Conservation (phyloP, 1,284 basidiomycete genomes). For the Apiotrichum domesticum region DNA sequence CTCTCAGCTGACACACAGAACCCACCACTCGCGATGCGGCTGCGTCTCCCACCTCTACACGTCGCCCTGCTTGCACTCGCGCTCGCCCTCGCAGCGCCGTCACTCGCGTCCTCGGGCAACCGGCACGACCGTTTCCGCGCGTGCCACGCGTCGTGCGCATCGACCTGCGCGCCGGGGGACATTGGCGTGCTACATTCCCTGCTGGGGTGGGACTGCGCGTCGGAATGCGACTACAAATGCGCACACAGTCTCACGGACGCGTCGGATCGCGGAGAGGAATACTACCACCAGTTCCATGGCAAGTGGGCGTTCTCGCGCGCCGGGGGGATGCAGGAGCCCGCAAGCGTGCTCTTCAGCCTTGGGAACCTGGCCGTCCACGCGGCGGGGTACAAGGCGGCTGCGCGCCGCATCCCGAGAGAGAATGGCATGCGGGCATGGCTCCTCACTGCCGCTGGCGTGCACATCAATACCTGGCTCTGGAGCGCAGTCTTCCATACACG, state of each 20-base stretch:
- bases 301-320: constrained; percentile 95
- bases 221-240: constrained; percentile 85
- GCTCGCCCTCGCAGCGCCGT: constrained; percentile 13
- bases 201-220: constrained; percentile 65
- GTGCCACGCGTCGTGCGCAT: constrained; percentile 49
- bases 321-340: constrained; percentile 85
- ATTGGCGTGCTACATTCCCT: constrained; percentile 54
- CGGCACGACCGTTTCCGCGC: constrained; percentile 53
- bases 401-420: constrained; percentile 50
- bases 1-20: too few species aligned
- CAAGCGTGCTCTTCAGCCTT: constrained; percentile 82
- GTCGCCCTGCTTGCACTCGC: not conserved
- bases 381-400: constrained; percentile 54
- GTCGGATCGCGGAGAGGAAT: constrained; percentile 43
- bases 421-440: constrained; percentile 72
- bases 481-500: constrained; percentile 86
- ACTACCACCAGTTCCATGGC: constrained; percentile 77
- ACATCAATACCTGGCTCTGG: constrained; percentile 91
- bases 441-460: constrained; percentile 61
- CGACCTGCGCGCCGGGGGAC: constrained; percentile 45
- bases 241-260: constrained; percentile 74
- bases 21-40: not conserved
- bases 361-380: constrained; percentile 72
- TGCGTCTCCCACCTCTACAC: not conserved
- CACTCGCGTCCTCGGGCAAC: constrained; percentile 57